Evolutionary conservation across 192 early-diverging fungal species (phyloP), one percentile per base, ranked within the genome.

Genomic region (Rhizophagus sp.): DNA sequence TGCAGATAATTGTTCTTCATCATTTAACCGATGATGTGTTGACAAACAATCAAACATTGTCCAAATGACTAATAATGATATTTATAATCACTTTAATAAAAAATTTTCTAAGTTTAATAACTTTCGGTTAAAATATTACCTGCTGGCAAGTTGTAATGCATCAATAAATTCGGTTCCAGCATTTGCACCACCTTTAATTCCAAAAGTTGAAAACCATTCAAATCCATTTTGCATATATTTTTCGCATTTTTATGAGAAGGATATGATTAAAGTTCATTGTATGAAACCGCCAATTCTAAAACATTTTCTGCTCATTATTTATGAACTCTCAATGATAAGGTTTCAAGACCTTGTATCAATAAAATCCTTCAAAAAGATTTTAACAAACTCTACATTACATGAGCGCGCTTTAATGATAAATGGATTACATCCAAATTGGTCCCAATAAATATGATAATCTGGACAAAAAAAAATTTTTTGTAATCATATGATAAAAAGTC

Each of bases 311-410:
- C 12, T 50, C 11, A 87, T 81, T 96, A 95, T 62, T 96, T 88
- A 79, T 98, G 90, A 62, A 93, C 97, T 50, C 97, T 92, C 27
- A 98, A 88, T 0, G 95, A 93, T 19, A 98, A 88, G 9, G 96
- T 97, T 80, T 98, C 97, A 62, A 98, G 84, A 41, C 97, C 97
- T 84, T 96, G 95, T 19, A 96, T 57, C 27, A 96, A 88, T 67
- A 96, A 88, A 88, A 97, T 34, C 92, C 88, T 44, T 91, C 94
- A 86, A 98, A 96, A 13, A 96, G 96, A 82, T 93, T 96, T 76
- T 93, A 86, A 76, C 89, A 95, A 0, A 94, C 81, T 8, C 97
- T 73, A 97, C 79, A 81, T 97, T 94, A 84, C 96, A 92, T 15
- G 94, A 92, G 34, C 95, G 90, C 2, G 94, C 85, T 80, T 94